A percentile compares a stretch with the other conserved stretches of the same genome.
phyloP scores from a whole-genome alignment of 1,139 yeast species.

The Hansenula anomala region DNA sequence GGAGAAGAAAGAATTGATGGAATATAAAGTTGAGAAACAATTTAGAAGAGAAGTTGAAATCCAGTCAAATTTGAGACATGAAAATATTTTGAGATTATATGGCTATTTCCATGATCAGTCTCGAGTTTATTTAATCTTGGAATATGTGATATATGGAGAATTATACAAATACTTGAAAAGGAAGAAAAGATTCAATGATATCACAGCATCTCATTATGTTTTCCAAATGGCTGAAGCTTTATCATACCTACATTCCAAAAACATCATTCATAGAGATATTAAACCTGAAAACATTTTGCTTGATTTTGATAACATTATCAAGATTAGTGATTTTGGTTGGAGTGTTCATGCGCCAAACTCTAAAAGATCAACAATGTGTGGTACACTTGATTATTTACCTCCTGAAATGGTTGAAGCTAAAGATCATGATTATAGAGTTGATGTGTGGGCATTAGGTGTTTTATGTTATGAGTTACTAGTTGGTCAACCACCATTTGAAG shows the following conservation, averaged over 20 bases:
- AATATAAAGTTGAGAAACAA: constrained; percentile 79
- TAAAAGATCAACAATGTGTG: constrained; percentile 81
- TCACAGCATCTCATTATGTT: constrained; percentile 71
- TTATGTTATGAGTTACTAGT: constrained; percentile 81
- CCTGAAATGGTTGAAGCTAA: constrained; percentile 92
- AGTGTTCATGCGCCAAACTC: constrained; percentile 63
- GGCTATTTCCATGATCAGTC: constrained; percentile 82
- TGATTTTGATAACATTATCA: constrained; percentile 66
- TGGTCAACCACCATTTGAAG: constrained; percentile 92
- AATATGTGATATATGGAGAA: constrained; percentile 85
- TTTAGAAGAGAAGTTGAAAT: constrained; percentile 89
- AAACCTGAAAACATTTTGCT: constrained; percentile 88
- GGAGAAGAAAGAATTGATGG: constrained; percentile 74
- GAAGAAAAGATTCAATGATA: constrained; percentile 64
- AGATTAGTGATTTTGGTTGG: constrained; percentile 96
- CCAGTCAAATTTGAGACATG: constrained; percentile 73
- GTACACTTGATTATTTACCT: constrained; percentile 89
- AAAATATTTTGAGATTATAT: constrained; percentile 71
- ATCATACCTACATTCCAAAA: constrained; percentile 66
- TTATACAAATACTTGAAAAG: constrained; percentile 67
- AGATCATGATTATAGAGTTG: constrained; percentile 76
- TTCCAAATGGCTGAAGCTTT: constrained; percentile 82
- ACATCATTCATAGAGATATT: constrained; percentile 85
- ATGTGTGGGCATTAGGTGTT: constrained; percentile 91
- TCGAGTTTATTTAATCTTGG: constrained; percentile 78